Evolutionary conservation across 257 asterid genomes (phyloP), one percentile per base, ranked within the genome.

Genomic region (Lycium barbarum): DNA sequence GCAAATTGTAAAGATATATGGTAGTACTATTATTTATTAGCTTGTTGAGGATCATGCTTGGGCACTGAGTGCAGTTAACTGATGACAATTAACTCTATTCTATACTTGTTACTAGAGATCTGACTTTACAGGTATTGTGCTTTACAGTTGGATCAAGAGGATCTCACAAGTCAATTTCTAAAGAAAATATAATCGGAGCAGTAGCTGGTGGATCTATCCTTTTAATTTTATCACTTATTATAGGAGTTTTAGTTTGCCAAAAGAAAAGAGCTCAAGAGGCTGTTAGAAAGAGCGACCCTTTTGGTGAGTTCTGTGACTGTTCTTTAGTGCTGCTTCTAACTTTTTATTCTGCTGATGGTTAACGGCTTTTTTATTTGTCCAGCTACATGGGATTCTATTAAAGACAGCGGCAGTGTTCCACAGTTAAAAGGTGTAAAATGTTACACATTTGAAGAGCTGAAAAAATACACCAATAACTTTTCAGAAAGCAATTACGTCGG

Each of bases 361-460:
- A 15, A 78, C 35, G 1, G 36, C 53, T 22, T 57, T 68, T 43
- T 38, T 80, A 70, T 83, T 35, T 68, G 68, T 91, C 88, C 92
- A 95, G 99, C 93, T 65, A 89, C 94, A 7, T 95, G 99, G 99
- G 89, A 93, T 76, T 83, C 88, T 36, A 84, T 71, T 73, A 76
- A 93, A 22, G 86, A 86, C 65, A 94, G 97, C n/a, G 97, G 97
- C 9, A 93, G 86, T 53, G 96, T 93, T 88, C 99, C 99, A 49
- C 93, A 94, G 92, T 57, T 95, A 58, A 92, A 88, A 88, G 98
- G 98, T 57, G 93, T 95, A 10, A 90, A 87, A 87, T 78, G 73
- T 83, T 93, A 91, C 86, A 84, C 97, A 9, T 93, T 92, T 71
- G 95, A 95, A 83, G 99, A 93, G 90, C 85, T 94, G 54, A 73